Base-by-base conservation (phyloP, 257 asterid genomes). In the Oldenlandia corymbosa region DNA sequence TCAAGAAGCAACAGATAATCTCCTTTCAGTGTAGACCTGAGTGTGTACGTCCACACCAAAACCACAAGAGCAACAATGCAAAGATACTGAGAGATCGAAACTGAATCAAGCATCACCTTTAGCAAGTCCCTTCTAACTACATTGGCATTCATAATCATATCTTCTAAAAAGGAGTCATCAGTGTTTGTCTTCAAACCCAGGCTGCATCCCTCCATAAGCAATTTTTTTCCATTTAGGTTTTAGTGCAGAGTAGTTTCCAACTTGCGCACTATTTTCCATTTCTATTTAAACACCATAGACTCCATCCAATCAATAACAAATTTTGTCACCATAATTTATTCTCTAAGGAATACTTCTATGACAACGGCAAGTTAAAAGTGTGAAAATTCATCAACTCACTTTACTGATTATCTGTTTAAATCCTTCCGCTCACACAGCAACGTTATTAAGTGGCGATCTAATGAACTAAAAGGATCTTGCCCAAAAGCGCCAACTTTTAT, bases 81-180 rank as follows among this genome's bases (percentile, higher is more conserved):
- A 47, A 92, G 73, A 66, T 92, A 92, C 28, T 92, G 95, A 9
- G 99, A 87, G 79, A 92, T 92, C 69, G 93, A 79, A 68, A 92
- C 78, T 2, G 99, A 76, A 30, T 92, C 99, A 0, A 82, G 86
- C 66, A 92, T 83, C 80, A 85, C 97, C 85, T 89, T 92, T 59
- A 81, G 62, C 65, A 92, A 71, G 77, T 89, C 93, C 69, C 97
- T 62, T 68, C 88, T 89, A 68, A 92, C 97, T 51, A 89, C 97
- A 62, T 84, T 92, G 69, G 96, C 97, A 58, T 92, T 92, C 99
- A 90, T 92, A 43, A 92, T 90, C 99, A 92, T 92, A 39, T 83
- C 91, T 71, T 82, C 91, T 8, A 92, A 79, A 82, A 92, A 89
- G 51, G 99, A 79, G 2, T 87, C 97, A 64, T 82, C 99, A 0